Evolutionary conservation across 2,329 filamentous ascomycete genomes (phyloP), one percentile per base, ranked within the genome.

Genomic region (Venturiaceae sp.): DNA sequence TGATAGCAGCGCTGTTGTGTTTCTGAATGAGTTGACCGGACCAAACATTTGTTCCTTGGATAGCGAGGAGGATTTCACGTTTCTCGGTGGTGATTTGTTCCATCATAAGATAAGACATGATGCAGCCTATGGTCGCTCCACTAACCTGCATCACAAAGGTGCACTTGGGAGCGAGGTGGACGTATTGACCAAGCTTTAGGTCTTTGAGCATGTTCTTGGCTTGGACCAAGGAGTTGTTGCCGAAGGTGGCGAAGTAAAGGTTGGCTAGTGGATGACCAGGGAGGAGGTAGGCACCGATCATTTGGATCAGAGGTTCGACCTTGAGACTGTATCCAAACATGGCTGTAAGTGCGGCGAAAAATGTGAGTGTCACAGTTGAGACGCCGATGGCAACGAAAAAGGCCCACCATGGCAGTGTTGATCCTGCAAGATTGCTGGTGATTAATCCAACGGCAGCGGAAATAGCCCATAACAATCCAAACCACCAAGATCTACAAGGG

Each of bases 61-160:
- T 68, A 30, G 72, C 68, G 14, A 69, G 60, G 3, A 77, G 67
- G 34, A 76, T 70, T 3, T 74, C 69, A 3, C 69, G 64, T 57
- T 77, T 73, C 57, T 73, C 70, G 13, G 65, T 66, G 0, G 75
- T 69, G 58, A 77, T 76, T 41, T 67, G 72, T 60, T 69, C 70
- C 74, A 77, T 77, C 64, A 77, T 72, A 21, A 72, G 66, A 55
- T 74, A 77, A 62, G 77, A 75, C 28, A 77, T 62, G 11, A 73
- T 61, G 5, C 72, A 70, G 1, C 73, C 73, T 30, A 75, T 62
- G 1, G 72, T n/a, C 14, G 30, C 34, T 1, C 74, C 74, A 6
- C 72, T 60, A 16, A 76, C 67, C 55, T 75, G 77, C 6, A 72
- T 69, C 14, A 66, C 60, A 57, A 77, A 77, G 57, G 76, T 79